phyloP scores from a whole-genome alignment of 495 filamentous ascomycete genomes.

The Podospora bellae-mahoneyi region DNA sequence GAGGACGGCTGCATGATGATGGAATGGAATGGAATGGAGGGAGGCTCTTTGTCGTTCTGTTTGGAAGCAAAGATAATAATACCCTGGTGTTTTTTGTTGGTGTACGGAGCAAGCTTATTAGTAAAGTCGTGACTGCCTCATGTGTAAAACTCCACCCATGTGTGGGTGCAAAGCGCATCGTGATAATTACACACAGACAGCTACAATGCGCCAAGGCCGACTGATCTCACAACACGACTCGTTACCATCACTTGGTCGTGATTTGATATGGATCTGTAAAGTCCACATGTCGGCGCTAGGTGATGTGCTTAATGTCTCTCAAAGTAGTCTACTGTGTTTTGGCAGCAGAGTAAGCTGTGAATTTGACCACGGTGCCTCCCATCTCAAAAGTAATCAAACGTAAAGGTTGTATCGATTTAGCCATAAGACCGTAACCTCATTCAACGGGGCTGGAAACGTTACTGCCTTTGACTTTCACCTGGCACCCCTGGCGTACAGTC shows the following conservation, averaged over 20 bases:
- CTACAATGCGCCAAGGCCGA: not conserved
- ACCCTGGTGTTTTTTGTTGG: not conserved
- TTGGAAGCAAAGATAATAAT: not conserved
- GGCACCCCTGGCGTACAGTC: too few species aligned
- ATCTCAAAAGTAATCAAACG: too few species aligned
- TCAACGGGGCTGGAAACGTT: too few species aligned
- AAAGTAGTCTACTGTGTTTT: too few species aligned
- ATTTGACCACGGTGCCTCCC: too few species aligned
- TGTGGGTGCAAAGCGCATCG: not conserved
- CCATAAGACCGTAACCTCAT: too few species aligned
- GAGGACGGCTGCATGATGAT: not conserved
- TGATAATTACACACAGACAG: not conserved
- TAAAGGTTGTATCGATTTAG: too few species aligned
- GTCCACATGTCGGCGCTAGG: not conserved
- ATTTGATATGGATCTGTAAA: not conserved
- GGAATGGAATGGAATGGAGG: not conserved
- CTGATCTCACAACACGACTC: not conserved
- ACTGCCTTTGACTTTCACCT: too few species aligned
- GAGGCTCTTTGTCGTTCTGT: not conserved
- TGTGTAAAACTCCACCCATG: not conserved
- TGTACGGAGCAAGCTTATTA: not conserved
- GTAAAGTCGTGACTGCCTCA: not conserved
- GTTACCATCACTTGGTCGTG: not conserved
- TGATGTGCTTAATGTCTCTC: not conserved
- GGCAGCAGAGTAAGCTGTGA: too few species aligned